These are phyloP conservation scores for Erysiphe pisi DNA, from an alignment of 2,329 filamentous ascomycete species.

Conservation along the genomic window DNA sequence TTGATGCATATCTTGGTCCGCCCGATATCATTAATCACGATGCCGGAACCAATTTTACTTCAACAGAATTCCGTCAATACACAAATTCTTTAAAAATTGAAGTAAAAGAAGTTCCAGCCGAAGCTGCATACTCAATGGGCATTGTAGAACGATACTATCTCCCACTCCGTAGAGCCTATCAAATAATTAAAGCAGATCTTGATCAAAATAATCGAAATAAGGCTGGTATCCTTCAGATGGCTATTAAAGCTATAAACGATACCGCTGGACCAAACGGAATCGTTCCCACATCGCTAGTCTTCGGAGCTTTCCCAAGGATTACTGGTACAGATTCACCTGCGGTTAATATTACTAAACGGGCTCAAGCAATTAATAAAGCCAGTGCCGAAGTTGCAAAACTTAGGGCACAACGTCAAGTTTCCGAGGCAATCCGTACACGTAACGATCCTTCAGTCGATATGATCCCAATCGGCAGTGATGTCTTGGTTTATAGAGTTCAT, in stretches of 20 bases:
- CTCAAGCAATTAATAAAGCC: background rate
- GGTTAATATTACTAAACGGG: background rate
- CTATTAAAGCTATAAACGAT: too few species aligned
- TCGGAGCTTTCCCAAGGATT: slow-evolving; percentile 6
- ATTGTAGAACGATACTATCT: background rate
- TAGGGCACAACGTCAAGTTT: background rate
- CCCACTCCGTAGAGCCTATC: background rate
- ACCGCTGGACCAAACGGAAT: slow-evolving; percentile 12
- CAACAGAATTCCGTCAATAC: background rate
- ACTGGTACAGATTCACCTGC: slow-evolving; percentile 2
- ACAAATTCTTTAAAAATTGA: background rate
- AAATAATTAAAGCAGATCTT: background rate
- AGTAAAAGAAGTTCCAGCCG: background rate
- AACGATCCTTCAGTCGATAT: slow-evolving; percentile 2
- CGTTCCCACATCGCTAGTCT: background rate
- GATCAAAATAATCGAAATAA: background rate
- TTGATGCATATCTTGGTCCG: background rate
- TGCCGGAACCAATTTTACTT: background rate
- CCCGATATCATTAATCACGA: background rate
- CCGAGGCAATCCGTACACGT: background rate
- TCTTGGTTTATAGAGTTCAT: slow-evolving; percentile 9
- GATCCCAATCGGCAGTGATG: background rate
- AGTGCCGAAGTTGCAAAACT: background rate
- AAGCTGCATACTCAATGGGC: background rate
- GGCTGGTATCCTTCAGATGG: slow-evolving; percentile 5